A percentile compares a stretch with the other conserved stretches of the same genome.
Conservation (phyloP, 1,284 basidiomycete species). For the Phenoliferia sp. region DNA sequence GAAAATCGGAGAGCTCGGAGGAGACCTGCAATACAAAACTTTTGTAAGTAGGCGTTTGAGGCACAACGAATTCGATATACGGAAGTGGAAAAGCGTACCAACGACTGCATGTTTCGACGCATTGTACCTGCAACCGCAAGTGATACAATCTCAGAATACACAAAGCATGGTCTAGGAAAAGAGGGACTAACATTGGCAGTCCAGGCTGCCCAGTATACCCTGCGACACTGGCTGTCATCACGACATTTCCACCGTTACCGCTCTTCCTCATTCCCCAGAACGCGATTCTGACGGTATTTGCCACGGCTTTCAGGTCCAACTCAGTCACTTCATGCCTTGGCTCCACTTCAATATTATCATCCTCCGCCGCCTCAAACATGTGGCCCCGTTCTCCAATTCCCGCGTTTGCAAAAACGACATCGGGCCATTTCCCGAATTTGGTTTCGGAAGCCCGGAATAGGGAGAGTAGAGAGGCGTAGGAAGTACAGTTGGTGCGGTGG, state of each 20-base stretch:
- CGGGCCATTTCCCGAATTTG: background rate
- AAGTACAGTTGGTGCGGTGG: background rate
- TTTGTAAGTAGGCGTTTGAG: background rate
- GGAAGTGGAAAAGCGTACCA: background rate
- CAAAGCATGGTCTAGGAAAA: background rate
- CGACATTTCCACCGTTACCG: background rate
- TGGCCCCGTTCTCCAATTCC: slow-evolving; percentile 7
- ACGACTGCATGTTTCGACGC: slow-evolving; percentile 9
- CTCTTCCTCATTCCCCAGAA: slow-evolving; percentile 5
- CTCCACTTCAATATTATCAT: slow-evolving; percentile 1
- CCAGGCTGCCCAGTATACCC: slow-evolving; percentile 5
- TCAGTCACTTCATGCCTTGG: slow-evolving; percentile 2
- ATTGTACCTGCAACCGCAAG: slow-evolving; percentile 1
- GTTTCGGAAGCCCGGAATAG: background rate
- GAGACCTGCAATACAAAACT: slow-evolving; percentile 5
- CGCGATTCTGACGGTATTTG: slow-evolving; percentile 6
- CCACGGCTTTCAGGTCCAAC: slow-evolving; percentile 4
- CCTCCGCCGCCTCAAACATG: background rate
- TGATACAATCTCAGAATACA: background rate
- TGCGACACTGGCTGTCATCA: slow-evolving; percentile 6
- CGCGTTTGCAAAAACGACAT: slow-evolving; percentile 4
- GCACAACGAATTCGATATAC: background rate
- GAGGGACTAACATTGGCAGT: slow-evolving; percentile 2
- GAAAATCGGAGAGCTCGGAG: slow-evolving; percentile 3
- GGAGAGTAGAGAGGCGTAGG: slow-evolving; percentile 3